Conservation (phyloP, 805 yeast genomes). For the Teunomyces gatunensis region DNA sequence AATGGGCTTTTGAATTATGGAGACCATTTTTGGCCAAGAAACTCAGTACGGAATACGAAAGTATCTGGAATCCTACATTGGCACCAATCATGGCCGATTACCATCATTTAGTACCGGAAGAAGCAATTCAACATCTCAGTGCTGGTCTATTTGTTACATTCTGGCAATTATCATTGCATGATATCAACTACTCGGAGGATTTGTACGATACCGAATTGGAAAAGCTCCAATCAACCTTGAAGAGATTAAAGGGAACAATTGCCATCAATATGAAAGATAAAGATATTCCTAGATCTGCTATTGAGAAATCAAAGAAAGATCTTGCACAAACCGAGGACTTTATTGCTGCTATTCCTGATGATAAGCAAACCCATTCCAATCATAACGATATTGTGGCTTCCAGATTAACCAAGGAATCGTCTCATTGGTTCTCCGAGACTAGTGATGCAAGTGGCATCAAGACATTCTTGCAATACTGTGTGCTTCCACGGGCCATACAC, state of each 20-base stretch:
- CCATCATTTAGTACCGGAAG: neutral
- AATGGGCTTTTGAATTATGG: slow-evolving; percentile 82
- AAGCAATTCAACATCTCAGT: slow-evolving; percentile 21
- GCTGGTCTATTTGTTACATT: slow-evolving; percentile 54
- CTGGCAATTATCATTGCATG: slow-evolving; percentile 74
- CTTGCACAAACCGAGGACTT: slow-evolving; percentile 23
- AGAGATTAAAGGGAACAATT: slow-evolving; percentile 36
- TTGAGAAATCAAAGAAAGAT: slow-evolving; percentile 25
- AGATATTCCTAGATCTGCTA: slow-evolving; percentile 16
- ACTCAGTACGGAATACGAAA: slow-evolving; percentile 14
- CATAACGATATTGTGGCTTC: slow-evolving; percentile 32
- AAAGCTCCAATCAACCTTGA: slow-evolving; percentile 36
- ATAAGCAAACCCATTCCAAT: slow-evolving; percentile 43
- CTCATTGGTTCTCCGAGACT: slow-evolving; percentile 38
- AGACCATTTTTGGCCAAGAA: slow-evolving; percentile 42
- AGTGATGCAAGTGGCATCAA: neutral
- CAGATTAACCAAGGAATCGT: slow-evolving; percentile 26
- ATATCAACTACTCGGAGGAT: slow-evolving; percentile 52
- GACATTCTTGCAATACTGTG: slow-evolving; percentile 57
- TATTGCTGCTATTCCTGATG: slow-evolving; percentile 30
- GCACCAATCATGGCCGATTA: slow-evolving; percentile 3
- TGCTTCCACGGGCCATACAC: slow-evolving; percentile 73
- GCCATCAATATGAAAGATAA: slow-evolving; percentile 23
- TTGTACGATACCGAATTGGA: slow-evolving; percentile 49
- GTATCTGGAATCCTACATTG: slow-evolving; percentile 4